A percentile compares a stretch with the other conserved stretches of the same genome.
These are phyloP conservation scores for Colletotrichum lentis DNA, from an alignment of 2,329 filamentous ascomycete genomes.

Conservation along the genomic window DNA sequence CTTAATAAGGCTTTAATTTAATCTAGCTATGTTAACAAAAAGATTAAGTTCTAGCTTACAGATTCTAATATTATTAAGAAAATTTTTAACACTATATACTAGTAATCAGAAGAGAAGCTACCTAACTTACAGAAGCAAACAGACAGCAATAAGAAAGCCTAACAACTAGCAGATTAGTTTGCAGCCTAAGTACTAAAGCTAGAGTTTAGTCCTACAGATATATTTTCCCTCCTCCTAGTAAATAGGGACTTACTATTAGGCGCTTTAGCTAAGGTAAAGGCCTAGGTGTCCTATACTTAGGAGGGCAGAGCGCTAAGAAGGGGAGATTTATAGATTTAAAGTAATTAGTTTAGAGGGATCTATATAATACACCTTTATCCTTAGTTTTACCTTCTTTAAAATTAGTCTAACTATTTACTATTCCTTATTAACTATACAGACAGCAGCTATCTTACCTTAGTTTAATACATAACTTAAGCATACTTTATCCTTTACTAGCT, in stretches of 20 bases:
- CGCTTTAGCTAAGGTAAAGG: background rate
- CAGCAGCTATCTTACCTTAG: too few relatives aligned
- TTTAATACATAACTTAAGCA: too few relatives aligned
- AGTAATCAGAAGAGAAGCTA: background rate
- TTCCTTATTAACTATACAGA: background rate
- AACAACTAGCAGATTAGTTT: background rate
- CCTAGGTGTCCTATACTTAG: background rate
- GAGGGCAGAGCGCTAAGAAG: background rate
- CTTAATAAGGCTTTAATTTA: constrained; percentile 41
- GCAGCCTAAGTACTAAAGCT: background rate
- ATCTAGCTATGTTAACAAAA: constrained; percentile 64
- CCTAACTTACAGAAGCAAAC: background rate
- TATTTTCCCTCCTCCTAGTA: background rate
- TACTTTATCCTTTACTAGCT: too few relatives aligned
- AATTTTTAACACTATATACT: background rate
- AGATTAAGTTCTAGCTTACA: constrained; percentile 49
- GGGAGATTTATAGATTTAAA: background rate
- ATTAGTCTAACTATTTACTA: background rate
- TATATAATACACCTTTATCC: too few relatives aligned
- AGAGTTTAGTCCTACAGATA: background rate
- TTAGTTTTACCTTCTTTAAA: background rate
- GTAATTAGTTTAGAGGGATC: background rate
- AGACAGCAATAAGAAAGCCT: background rate
- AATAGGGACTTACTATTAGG: background rate
- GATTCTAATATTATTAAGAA: background rate